These are phyloP conservation scores for Malus asiatica DNA, from an alignment of 306 rosid genomes.

Conservation along the genomic window DNA sequence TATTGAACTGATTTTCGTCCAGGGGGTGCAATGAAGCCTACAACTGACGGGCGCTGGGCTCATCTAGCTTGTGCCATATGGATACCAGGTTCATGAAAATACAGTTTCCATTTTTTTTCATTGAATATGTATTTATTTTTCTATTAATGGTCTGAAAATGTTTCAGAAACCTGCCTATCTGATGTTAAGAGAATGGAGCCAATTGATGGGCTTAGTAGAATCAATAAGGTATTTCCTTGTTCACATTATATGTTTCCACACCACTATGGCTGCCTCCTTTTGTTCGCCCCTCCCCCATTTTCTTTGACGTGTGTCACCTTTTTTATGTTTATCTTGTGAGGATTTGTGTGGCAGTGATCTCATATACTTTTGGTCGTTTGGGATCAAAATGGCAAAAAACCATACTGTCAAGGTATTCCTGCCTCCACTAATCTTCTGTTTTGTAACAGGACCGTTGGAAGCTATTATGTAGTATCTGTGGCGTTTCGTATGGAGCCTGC, in stretches of 20 bases:
- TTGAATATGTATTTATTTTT: background rate
- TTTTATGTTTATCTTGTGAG: background rate
- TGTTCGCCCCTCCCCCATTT: background rate
- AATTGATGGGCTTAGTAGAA: slow-evolving; percentile 85
- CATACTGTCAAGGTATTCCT: background rate
- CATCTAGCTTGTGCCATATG: slow-evolving; percentile 99
- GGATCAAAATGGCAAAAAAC: background rate
- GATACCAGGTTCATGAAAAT: slow-evolving; percentile 82
- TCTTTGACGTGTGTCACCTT: background rate
- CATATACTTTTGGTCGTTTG: background rate
- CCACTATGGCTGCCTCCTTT: background rate
- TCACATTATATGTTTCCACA: background rate
- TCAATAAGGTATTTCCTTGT: slow-evolving; percentile 57
- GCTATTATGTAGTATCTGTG: slow-evolving; percentile 90
- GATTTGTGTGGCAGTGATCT: background rate
- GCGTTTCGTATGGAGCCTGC: slow-evolving; percentile 96
- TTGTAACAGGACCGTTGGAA: slow-evolving; percentile 94
- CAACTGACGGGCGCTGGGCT: slow-evolving; percentile 98
- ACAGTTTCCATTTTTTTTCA: slow-evolving; percentile 12
- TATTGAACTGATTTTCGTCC: slow-evolving; percentile 24
- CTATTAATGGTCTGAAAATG: slow-evolving; percentile 21
- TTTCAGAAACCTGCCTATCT: slow-evolving; percentile 92
- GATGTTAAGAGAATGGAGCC: slow-evolving; percentile 98
- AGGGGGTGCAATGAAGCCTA: slow-evolving; percentile 99
- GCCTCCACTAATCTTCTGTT: slow-evolving; percentile 3